Evolutionary conservation across 2,329 filamentous ascomycete species (phyloP).

Genomic region (Xylariales sp.): DNA sequence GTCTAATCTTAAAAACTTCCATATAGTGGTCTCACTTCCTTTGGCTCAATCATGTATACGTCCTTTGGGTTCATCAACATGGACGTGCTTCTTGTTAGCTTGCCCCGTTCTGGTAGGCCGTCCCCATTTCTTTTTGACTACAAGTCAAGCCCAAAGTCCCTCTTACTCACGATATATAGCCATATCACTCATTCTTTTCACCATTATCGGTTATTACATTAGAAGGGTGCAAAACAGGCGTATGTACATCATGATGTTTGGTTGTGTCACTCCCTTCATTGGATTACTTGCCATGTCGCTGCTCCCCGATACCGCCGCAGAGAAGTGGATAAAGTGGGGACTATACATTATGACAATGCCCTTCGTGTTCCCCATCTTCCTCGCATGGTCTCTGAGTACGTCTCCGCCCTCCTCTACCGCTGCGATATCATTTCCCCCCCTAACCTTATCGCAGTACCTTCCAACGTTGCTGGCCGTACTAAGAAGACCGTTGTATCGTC

Average conservation of each 20-base stretch:
- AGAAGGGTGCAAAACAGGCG: background rate
- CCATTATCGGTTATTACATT: background rate
- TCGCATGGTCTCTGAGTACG: background rate
- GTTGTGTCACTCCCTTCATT: background rate
- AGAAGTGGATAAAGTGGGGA: background rate
- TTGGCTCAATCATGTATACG: too few relatives aligned
- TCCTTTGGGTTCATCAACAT: background rate
- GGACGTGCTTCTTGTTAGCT: background rate
- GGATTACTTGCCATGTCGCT: background rate
- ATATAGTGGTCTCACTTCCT: background rate
- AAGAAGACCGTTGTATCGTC: background rate
- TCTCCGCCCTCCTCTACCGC: background rate
- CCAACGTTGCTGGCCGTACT: background rate
- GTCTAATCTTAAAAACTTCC: too few relatives aligned
- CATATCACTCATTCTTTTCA: background rate
- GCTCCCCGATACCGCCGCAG: background rate
- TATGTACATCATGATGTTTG: background rate
- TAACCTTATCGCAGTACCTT: background rate
- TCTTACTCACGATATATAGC: background rate
- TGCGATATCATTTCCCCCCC: background rate
- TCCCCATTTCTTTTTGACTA: background rate
- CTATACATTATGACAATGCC: background rate
- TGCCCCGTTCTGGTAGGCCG: background rate
- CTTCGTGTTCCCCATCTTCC: background rate
- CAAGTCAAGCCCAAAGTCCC: too few relatives aligned